Evolutionary conservation across 257 asterid genomes (phyloP).

Genomic region (Euphrasia confusa): DNA sequence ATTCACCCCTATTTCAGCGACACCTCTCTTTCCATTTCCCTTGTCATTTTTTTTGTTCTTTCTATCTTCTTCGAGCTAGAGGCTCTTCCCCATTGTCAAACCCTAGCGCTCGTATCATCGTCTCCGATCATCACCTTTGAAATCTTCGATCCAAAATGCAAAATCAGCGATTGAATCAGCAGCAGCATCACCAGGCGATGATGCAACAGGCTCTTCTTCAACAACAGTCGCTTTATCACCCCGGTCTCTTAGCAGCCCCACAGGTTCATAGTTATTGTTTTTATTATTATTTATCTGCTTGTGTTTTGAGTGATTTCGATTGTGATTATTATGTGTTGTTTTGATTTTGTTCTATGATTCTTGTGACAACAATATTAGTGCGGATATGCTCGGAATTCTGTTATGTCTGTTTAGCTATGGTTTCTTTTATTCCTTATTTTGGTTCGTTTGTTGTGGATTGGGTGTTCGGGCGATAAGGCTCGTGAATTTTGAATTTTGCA

Average conservation of each 20-base stretch:
- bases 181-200: constrained; percentile 80
- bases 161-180: constrained; percentile 77
- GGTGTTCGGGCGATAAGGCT: neutral
- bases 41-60: neutral
- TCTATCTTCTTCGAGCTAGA: constrained; percentile 18
- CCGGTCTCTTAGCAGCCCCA: constrained; percentile 90
- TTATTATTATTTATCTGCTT: no score
- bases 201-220: constrained; percentile 92
- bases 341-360: neutral
- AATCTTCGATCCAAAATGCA: constrained; percentile 43
- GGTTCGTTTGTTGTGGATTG: neutral
- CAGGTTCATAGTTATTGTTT: constrained; percentile 44
- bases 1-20: constrained; percentile 26
- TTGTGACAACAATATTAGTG: neutral
- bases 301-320: constrained; percentile 7
- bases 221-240: constrained; percentile 86
- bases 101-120: constrained; percentile 34
- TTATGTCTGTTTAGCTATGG: neutral
- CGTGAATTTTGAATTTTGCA: neutral
- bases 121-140: constrained; percentile 23
- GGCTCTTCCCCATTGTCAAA: constrained; percentile 28
- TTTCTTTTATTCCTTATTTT: neutral
- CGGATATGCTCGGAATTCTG: neutral
- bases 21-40: constrained; percentile 26
- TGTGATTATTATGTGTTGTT: constrained; percentile 2